A percentile compares a stretch with the other conserved stretches of the same genome.
Evolutionary conservation across 805 yeast species (phyloP).

Genomic region (Dipodascopsis uninucleata): DNA sequence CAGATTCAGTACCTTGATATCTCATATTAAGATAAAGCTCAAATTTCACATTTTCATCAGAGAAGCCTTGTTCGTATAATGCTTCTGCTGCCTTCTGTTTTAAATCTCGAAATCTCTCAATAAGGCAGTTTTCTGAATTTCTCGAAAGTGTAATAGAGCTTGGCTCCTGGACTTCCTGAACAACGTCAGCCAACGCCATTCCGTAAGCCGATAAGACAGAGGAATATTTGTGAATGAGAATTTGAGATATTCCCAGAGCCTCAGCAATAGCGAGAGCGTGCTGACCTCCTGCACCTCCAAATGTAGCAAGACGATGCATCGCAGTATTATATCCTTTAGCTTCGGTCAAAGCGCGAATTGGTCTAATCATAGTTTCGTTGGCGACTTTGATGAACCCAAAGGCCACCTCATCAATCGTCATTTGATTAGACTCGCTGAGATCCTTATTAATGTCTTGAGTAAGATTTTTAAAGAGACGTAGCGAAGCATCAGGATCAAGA

Average conservation of each 20-base stretch:
- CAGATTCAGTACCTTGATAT: constrained; percentile 87
- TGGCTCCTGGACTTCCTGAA: constrained; percentile 74
- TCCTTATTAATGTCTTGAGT: constrained; percentile 55
- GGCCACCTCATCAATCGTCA: constrained; percentile 68
- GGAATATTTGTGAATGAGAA: constrained; percentile 75
- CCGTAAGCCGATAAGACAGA: constrained; percentile 86
- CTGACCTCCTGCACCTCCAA: constrained; percentile 95
- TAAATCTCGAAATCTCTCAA: constrained; percentile 47
- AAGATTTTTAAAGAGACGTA: constrained; percentile 49
- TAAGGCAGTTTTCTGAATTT: constrained; percentile 37
- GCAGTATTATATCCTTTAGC: constrained; percentile 70
- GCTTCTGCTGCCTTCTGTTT: constrained; percentile 42
- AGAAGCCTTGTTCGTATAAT: constrained; percentile 53
- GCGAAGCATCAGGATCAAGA: constrained; percentile 54
- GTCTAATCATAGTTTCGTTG: constrained; percentile 86
- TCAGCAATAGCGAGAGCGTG: constrained; percentile 77
- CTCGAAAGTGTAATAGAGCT: constrained; percentile 46
- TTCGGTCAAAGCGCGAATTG: constrained; percentile 79
- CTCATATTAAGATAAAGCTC: constrained; percentile 74
- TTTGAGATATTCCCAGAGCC: constrained; percentile 61
- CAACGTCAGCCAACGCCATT: constrained; percentile 81
- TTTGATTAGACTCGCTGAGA: constrained; percentile 37
- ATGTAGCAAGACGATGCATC: constrained; percentile 69
- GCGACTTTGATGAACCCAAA: constrained; percentile 80
- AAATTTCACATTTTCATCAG: constrained; percentile 43